Evolutionary conservation across 2,329 filamentous ascomycete species (phyloP).

Genomic region (Cordyceps cicadae): DNA sequence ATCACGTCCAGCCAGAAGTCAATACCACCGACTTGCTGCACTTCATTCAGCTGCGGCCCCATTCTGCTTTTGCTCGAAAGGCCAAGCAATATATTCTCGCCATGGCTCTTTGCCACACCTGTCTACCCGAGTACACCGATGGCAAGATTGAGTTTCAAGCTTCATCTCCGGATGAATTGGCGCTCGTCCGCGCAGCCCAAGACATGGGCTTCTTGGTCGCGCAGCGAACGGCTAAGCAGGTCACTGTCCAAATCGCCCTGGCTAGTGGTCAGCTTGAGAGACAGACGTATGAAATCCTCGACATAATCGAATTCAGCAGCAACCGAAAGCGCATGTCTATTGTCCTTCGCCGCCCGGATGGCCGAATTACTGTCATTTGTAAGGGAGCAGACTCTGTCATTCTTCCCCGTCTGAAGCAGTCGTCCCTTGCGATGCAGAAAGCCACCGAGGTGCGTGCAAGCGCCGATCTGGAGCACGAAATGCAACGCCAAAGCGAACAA

Average conservation of each 20-base stretch:
- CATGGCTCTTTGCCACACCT: conserved; percentile 84
- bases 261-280: conserved; percentile 32
- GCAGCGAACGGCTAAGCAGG: conserved; percentile 62
- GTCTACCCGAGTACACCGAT: conserved; percentile 65
- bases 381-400: conserved; percentile 86
- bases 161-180: conserved; percentile 82
- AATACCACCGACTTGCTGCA: conserved; percentile 67
- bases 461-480: conserved; percentile 48
- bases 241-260: conserved; percentile 43
- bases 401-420: conserved; percentile 66
- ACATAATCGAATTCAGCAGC: conserved; percentile 87
- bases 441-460: conserved; percentile 57
- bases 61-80: conserved; percentile 69
- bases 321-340: conserved; percentile 87
- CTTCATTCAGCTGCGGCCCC: conserved; percentile 67
- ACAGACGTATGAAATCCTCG: conserved; percentile 69
- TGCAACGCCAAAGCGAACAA: conserved; percentile 48
- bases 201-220: conserved; percentile 75
- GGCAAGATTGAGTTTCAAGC: conserved; percentile 76
- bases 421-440: conserved; percentile 67
- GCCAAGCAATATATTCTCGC: conserved; percentile 76
- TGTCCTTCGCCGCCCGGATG: conserved; percentile 75
- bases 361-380: conserved; percentile 73
- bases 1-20: conserved; percentile 46
- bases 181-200: conserved; percentile 73